phyloP scores from a whole-genome alignment of 768 basidiomycete species.

The Lenzites betulinus region DNA sequence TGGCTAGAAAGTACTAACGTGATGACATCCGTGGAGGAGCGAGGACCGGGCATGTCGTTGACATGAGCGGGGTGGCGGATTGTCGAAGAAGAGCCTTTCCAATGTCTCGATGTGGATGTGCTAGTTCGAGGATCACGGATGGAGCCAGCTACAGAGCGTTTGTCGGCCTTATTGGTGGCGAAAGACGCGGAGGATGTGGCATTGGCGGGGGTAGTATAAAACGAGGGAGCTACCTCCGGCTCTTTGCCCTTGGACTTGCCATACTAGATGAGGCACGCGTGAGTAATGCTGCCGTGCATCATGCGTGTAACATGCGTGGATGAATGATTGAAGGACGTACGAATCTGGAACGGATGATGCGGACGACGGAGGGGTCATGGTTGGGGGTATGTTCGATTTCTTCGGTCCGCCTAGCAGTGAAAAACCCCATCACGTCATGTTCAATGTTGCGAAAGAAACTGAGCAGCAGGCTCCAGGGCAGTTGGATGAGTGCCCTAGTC shows the following conservation, averaged over 20 bases:
- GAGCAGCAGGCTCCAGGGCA: not conserved
- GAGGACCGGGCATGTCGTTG: slow-evolving; percentile 20
- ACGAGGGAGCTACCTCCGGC: slow-evolving; percentile 27
- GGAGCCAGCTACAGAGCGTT: slow-evolving; percentile 24
- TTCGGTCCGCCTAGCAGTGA: slow-evolving; percentile 40
- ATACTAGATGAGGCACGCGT: slow-evolving; percentile 28
- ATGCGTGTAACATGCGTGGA: not conserved
- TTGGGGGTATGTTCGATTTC: slow-evolving; percentile 22
- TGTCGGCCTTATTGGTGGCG: slow-evolving; percentile 24
- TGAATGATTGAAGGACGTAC: slow-evolving; percentile 30
- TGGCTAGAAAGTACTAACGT: slow-evolving; percentile 33
- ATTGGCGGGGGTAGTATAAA: slow-evolving; percentile 21
- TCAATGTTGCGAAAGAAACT: slow-evolving; percentile 9
- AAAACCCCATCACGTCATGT: slow-evolving; percentile 43
- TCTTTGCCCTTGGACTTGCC: slow-evolving; percentile 35
- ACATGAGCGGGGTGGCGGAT: slow-evolving; percentile 16
- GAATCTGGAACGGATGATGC: slow-evolving; percentile 41
- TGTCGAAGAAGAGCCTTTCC: slow-evolving; percentile 17
- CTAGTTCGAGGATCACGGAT: slow-evolving; percentile 14
- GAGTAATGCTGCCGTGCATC: not conserved
- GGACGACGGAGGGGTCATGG: slow-evolving; percentile 29
- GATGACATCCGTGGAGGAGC: slow-evolving; percentile 34
- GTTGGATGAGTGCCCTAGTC: not conserved
- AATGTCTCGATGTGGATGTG: slow-evolving; percentile 23
- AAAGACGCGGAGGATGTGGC: slow-evolving; percentile 19